Percentiles rank a stretch among this genome's conserved stretches.
Evolutionary conservation across 2,329 filamentous ascomycete species (phyloP).

Genomic region (Curvularia sp.): DNA sequence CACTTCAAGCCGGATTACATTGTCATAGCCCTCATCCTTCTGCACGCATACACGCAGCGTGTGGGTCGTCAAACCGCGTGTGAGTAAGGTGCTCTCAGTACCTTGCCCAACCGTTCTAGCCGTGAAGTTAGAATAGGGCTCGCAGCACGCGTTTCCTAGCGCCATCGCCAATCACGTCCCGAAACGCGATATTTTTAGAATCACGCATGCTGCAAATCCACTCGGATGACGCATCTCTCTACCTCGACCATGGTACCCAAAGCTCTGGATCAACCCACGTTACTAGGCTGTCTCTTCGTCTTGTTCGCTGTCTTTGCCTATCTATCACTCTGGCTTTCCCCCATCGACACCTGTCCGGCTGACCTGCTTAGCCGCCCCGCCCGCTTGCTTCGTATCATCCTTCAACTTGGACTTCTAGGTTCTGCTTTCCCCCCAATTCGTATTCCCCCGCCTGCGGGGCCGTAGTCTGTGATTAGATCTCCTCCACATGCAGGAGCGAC

Average conservation of each 20-base stretch:
- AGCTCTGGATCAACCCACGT: conserved; percentile 23
- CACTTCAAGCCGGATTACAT: conserved; percentile 1
- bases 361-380: conserved; percentile 44
- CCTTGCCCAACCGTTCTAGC: conserved; percentile 10
- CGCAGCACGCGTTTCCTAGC: conserved; percentile 20
- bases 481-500: conserved; percentile 20
- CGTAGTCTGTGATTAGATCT: conserved; percentile 13
- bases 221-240: conserved; percentile 26
- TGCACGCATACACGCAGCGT: conserved; percentile 6
- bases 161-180: conserved; percentile 20
- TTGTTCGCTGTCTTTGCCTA: conserved; percentile 7
- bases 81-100: conserved; percentile 4
- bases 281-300: conserved; percentile 24
- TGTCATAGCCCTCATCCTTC: background rate
- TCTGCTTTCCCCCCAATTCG: conserved; percentile 25
- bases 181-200: conserved; percentile 31
- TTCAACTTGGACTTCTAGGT: conserved; percentile 8
- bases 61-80: conserved; percentile 3
- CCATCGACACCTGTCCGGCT: conserved; percentile 29
- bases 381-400: conserved; percentile 34
- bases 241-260: conserved; percentile 22
- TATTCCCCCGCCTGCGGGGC: conserved; percentile 16
- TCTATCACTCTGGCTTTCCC: background rate
- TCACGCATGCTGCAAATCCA: conserved; percentile 16
- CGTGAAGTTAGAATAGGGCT: conserved; percentile 31